Base-by-base conservation (phyloP, 2,329 filamentous ascomycete genomes). In the Paecilomyces formosus region DNA sequence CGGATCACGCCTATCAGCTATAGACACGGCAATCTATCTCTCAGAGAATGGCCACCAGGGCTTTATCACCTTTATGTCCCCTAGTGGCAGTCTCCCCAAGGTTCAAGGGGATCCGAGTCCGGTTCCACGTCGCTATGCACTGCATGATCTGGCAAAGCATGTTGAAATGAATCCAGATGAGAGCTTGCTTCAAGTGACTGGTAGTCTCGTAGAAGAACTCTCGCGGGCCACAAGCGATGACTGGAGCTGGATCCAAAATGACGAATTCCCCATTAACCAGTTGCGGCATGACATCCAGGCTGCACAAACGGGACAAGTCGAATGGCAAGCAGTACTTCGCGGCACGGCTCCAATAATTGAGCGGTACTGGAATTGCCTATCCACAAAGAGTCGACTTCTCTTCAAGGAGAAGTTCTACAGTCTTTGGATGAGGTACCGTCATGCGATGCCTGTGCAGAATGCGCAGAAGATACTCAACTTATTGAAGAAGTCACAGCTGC, bases 391-490 rank as follows among this genome's bases (percentile, higher is more conserved):
- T 18, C 56, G 58, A n/a, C 45, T 56, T 18, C 33, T 60, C 6
- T 60, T 60, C 22, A 54, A 55, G 54, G 57, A 58, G 26, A 58
- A 58, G n/a, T 60, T 60, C 6, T 56, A 55, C 33, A 58, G 56
- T 56, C 53, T 49, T 6, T 60, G 59, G 59, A 60, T 58, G 56
- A 49, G 59, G 35, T 60, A 60, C 28, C 54, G 59, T 26, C 59
- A 60, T 45, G 59, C 56, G 15, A 60, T 58, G 56, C 59, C 59
- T 3, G 26, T 60, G 11, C 31, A 56, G 12, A 60, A 58, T 15
- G 59, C 54, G 8, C 26, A 58, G n/a, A 56, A 58, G 24, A 55
- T 58, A 12, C 54, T 60, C 13, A 21, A 51, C 1, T 21, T 60
- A 9, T 22, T 60, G 51, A 26, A 58, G 30, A 58, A 53, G n/a